These are phyloP conservation scores for Cladobotryum mycophilum DNA, from an alignment of 2,329 filamentous ascomycete genomes.

Conservation along the genomic window DNA sequence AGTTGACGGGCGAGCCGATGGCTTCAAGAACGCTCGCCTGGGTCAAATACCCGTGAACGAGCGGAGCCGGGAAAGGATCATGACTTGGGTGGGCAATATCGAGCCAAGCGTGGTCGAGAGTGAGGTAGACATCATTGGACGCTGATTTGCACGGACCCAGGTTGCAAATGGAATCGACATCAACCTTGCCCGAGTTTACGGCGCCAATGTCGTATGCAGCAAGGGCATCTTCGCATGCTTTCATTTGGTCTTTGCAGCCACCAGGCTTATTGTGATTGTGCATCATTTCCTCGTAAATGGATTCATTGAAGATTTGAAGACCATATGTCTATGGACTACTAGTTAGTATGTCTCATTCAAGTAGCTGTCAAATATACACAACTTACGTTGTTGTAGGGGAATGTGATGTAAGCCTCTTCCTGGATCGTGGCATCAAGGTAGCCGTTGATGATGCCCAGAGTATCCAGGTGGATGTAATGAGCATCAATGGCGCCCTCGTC, in stretches of 20 bases:
- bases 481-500: slow-evolving; percentile 29
- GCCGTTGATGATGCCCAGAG: slow-evolving; percentile 65
- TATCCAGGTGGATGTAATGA: slow-evolving; percentile 47
- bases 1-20: slow-evolving; percentile 58
- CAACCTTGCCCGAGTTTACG: slow-evolving; percentile 25
- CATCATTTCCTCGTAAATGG: slow-evolving; percentile 24
- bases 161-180: slow-evolving; percentile 32
- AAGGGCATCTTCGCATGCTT: slow-evolving; percentile 42
- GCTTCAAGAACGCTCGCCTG: slow-evolving; percentile 48
- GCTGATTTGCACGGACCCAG: slow-evolving; percentile 46
- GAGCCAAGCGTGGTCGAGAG: slow-evolving; percentile 48
- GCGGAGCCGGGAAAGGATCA: slow-evolving; percentile 59
- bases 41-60: slow-evolving; percentile 58
- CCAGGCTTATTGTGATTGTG: slow-evolving; percentile 24
- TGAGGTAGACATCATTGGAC: slow-evolving; percentile 51
- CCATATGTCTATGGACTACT: slow-evolving; percentile 40
- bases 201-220: slow-evolving; percentile 47
- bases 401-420: slow-evolving; percentile 47
- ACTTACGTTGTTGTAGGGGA: slow-evolving; percentile 54
- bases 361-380: background rate
- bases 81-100: slow-evolving; percentile 51
- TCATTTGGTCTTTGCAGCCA: slow-evolving; percentile 50
- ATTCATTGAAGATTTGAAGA: slow-evolving; percentile 49
- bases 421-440: slow-evolving; percentile 60
- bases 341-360: background rate